These are phyloP conservation scores for Amborella trichopoda DNA, from an alignment of 164 flowering plant genomes.

Conservation along the genomic window DNA sequence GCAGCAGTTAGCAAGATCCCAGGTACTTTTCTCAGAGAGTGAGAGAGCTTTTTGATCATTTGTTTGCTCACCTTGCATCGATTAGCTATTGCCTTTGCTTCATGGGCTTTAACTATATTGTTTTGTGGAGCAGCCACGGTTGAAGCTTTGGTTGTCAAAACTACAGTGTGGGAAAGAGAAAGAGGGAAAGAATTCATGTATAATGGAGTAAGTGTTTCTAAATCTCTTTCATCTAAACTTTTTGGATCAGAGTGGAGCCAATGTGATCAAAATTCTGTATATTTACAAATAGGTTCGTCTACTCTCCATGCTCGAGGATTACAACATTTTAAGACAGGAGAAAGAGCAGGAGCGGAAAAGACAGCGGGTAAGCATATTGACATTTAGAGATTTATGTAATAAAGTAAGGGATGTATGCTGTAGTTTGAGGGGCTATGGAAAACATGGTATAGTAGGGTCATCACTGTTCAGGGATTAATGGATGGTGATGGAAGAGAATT, in stretches of 20 bases:
- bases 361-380: constrained; percentile 41
- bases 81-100: too few species aligned
- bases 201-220: constrained; percentile 68
- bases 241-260: too few species aligned
- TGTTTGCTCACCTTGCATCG: too few species aligned
- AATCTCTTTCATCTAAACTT: too few species aligned
- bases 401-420: too few species aligned
- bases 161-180: constrained; percentile 50
- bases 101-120: too few species aligned
- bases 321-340: constrained; percentile 54
- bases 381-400: neutral
- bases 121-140: constrained; percentile 67
- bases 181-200: constrained; percentile 41
- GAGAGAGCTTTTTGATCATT: too few species aligned
- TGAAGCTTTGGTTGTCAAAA: constrained; percentile 39
- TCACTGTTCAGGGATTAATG: too few species aligned
- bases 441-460: too few species aligned
- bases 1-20: constrained; percentile 49
- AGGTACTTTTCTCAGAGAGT: constrained; percentile 26
- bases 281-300: constrained; percentile 56
- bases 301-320: constrained; percentile 83
- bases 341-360: constrained; percentile 75
- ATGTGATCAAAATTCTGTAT: too few species aligned
- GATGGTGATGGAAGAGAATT: too few species aligned
- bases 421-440: too few species aligned